phyloP scores from a whole-genome alignment of 2,329 filamentous ascomycete genomes.

The Neonectria punicea region DNA sequence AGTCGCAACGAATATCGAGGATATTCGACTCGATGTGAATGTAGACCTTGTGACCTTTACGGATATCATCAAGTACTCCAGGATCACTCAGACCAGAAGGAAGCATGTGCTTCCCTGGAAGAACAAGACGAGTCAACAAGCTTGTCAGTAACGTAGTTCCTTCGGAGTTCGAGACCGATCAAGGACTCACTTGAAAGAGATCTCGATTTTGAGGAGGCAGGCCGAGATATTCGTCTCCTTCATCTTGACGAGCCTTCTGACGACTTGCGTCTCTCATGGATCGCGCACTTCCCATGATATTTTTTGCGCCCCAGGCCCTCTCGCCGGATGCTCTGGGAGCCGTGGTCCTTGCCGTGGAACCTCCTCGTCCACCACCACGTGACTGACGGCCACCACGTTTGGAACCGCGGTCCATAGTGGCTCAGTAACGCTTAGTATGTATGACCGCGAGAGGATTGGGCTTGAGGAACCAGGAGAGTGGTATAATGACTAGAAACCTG shows the following conservation, averaged over 20 bases:
- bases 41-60: constrained; percentile 45
- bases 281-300: constrained; percentile 37
- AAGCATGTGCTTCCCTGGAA: constrained; percentile 44
- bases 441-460: neutral
- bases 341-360: neutral
- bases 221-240: constrained; percentile 38
- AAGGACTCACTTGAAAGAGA: constrained; percentile 40
- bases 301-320: constrained; percentile 14
- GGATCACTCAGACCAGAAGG: constrained; percentile 41
- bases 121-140: constrained; percentile 37
- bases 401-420: neutral
- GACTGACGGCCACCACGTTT: constrained; percentile 4
- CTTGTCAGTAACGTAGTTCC: neutral
- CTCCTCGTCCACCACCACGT: constrained; percentile 19
- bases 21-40: constrained; percentile 41
- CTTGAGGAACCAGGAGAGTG: neutral
- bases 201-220: constrained; percentile 35
- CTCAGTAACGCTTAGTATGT: neutral
- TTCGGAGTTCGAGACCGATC: neutral
- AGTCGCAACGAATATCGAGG: constrained; percentile 42
- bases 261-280: constrained; percentile 35
- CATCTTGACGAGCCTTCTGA: constrained; percentile 25
- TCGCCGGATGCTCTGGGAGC: neutral
- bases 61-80: constrained; percentile 42
- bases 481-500: neutral